Evolutionary conservation across 805 yeast species (phyloP), one percentile per base, ranked within the genome.

Genomic region (Candida sphagnicola): DNA sequence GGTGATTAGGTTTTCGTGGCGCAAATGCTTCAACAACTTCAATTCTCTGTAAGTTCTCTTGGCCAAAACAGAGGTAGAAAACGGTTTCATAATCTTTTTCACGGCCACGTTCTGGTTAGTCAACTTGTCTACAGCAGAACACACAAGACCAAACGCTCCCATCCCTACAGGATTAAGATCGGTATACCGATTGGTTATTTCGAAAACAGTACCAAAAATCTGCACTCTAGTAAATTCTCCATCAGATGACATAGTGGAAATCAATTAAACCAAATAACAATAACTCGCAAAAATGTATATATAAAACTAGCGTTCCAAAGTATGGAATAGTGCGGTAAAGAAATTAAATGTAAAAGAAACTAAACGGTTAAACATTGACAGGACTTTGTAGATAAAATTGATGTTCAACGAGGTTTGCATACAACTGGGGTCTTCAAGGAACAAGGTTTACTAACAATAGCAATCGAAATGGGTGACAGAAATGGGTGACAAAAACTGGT

Each of bases 141-240:
- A 93, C 28, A 93, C 99, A 14, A 93, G 74, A 4, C 99, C 99
- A 59, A 93, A 93, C 5, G 99, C 99, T 18, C 99, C 99, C 99
- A 93, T 93, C 0, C 99, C 99, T 36, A 93, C 96, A 2, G 99
- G 99, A 56, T 89, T 91, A 45, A 93, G 74, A 56, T 91, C 96
- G 3, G 86, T 77, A 66, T 93, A 93, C 48, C 96, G 68, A 53
- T 78, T 81, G 30, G 97, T 90, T 47, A 89, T 87, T 62, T 90
- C 97, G 58, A 90, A 90, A 32, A 90, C 91, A 2, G 98, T 90
- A 36, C 96, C 96, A 55, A 90, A 90, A 45, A 90, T 90, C 61
- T 90, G 95, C 6, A 95, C 87, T 66, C 96, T 77, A 18, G 75
- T 72, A 49, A 68, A 68, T 50, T 68, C 74, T 35, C 74, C 73